These are phyloP conservation scores for Nepenthes gracilis DNA, from an alignment of 148 eudicot genomes.

Conservation along the genomic window DNA sequence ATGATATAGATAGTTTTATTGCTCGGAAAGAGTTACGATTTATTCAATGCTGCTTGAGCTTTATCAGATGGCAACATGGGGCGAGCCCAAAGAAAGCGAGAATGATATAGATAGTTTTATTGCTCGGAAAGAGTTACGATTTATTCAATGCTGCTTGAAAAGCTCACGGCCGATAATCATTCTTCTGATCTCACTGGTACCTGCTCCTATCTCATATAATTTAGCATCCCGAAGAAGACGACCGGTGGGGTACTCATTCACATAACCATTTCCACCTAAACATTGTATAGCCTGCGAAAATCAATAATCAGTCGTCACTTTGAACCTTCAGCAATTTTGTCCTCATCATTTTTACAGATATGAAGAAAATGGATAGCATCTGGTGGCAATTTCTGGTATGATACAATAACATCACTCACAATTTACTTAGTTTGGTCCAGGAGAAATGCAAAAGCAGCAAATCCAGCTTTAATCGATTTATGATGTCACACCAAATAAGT, in stretches of 20 bases:
- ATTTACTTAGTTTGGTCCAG: too few relatives aligned
- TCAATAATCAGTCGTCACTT: not conserved
- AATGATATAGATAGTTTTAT: too few relatives aligned
- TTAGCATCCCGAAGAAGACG: slow-evolving; percentile 96
- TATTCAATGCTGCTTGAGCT: too few relatives aligned
- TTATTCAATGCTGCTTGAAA: slow-evolving; percentile 53
- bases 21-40: too few relatives aligned
- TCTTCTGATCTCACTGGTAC: slow-evolving; percentile 95
- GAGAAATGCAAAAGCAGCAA: too few relatives aligned
- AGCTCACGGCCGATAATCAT: slow-evolving; percentile 82
- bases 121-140: not conserved
- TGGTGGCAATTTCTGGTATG: too few relatives aligned
- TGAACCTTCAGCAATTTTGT: not conserved
- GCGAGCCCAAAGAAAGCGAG: too few relatives aligned
- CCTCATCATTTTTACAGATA: not conserved
- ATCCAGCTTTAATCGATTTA: too few relatives aligned
- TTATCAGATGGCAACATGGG: too few relatives aligned
- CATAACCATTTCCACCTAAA: slow-evolving; percentile 92
- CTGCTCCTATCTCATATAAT: slow-evolving; percentile 93
- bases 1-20: too few relatives aligned
- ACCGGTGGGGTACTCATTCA: slow-evolving; percentile 90
- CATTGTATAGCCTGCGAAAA: slow-evolving; percentile 84
- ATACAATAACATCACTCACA: too few relatives aligned
- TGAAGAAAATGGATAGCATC: not conserved
- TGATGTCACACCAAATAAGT: too few relatives aligned